Base-by-base conservation (phyloP, 805 yeast species). In the Kluyveromyces aestuarii region DNA sequence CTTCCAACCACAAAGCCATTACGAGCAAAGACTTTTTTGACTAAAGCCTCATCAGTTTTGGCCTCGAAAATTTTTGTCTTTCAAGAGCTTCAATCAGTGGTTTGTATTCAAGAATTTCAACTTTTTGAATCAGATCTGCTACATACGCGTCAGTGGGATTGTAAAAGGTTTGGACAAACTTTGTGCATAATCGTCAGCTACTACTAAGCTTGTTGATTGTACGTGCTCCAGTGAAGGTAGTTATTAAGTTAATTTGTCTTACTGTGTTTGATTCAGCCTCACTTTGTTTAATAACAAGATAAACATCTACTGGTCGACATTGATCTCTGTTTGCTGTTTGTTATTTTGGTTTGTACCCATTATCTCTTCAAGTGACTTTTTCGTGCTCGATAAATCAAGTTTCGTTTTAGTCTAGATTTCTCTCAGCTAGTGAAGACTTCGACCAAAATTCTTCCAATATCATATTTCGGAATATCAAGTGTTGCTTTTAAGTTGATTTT, bases 171-270 rank as follows among this genome's bases (percentile, higher is more conserved):
- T 7, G 35, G 7, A 30, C 35, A 30, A 13, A 30, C 35, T 30
- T 30, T 30, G 35, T 10, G 35, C 35, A 30, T 13, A 30, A 30
- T 30, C 11, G 35, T 30, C 35, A 30, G 8, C 11, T 30, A 30
- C 4, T 30, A 30, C 14, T 27, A 13, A 30, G 35, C 6, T 18
- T 16, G 2, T 18, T 39, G 16, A 19, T 39, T 18, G 27, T 19
- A 39, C 27, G 41, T 39, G 41, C 14, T 39, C 17, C 45, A 46
- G 45, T 51, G 50, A 52, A 57, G 67, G 55, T 57, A 62, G 64
- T 62, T 62, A 62, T 62, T 62, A 52, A 53, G 55, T 62, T 62
- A 62, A 60, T 62, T 59, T 60, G 63, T 60, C 64, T 58, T 54
- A 47, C 42, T 48, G 45, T 35, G 38, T 33, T 21, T 21, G 16